These are phyloP conservation scores for Fusarium protoensiforme DNA, from an alignment of 2,329 filamentous ascomycete species.

Conservation along the genomic window DNA sequence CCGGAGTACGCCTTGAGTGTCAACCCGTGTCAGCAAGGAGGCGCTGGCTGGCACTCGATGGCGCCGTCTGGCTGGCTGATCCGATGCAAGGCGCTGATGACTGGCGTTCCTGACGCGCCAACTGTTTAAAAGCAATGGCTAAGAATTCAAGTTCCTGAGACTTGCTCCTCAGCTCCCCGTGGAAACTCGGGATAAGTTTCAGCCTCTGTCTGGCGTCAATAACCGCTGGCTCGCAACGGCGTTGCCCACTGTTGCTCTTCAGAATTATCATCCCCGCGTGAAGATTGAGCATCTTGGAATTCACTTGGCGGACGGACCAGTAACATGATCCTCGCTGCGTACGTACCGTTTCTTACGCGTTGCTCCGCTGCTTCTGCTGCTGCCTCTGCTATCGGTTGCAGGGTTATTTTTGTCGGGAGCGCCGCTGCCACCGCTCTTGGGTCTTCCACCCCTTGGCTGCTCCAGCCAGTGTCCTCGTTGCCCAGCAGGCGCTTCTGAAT, in stretches of 20 bases:
- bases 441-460: slow-evolving; percentile 23
- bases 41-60: slow-evolving; percentile 21
- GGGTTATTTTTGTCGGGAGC: slow-evolving; percentile 24
- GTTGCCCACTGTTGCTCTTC: not conserved
- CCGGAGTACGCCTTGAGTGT: slow-evolving; percentile 2
- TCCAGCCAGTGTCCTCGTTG: slow-evolving; percentile 11
- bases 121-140: slow-evolving; percentile 21
- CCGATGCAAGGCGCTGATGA: slow-evolving; percentile 8
- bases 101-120: slow-evolving; percentile 16
- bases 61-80: slow-evolving; percentile 15
- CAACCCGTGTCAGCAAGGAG: slow-evolving; percentile 15
- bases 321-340: not conserved
- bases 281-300: slow-evolving; percentile 1
- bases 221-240: slow-evolving; percentile 1
- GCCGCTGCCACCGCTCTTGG: not conserved
- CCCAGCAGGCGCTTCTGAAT: slow-evolving; percentile 18
- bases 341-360: not conserved
- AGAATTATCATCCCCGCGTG: not conserved
- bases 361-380: not conserved
- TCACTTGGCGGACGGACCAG: slow-evolving; percentile 1
- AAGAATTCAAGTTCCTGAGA: slow-evolving; percentile 11
- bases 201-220: slow-evolving; percentile 18
- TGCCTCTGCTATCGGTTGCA: slow-evolving; percentile 12
- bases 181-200: slow-evolving; percentile 31
- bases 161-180: slow-evolving; percentile 12